Conservation (phyloP, 106 monocot species). For the Apostasia shenzhenica region DNA sequence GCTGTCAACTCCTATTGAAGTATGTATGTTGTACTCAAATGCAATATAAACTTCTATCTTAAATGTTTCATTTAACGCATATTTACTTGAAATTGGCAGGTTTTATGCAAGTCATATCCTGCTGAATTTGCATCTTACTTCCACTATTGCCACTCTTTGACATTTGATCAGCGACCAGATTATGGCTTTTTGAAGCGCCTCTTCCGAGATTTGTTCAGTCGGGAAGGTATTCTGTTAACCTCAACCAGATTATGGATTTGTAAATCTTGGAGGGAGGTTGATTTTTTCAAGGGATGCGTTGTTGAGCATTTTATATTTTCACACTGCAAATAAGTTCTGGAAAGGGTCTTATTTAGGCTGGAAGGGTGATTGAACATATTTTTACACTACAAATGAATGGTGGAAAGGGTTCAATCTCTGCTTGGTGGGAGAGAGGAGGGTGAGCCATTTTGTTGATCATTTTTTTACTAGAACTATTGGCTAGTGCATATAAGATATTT, state of each 20-base stretch:
- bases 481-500: too few species aligned
- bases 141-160: conserved; percentile 86
- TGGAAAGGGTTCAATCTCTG: not conserved
- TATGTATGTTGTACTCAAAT: conserved; percentile 13
- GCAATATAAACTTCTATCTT: not conserved
- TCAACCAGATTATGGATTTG: too few species aligned
- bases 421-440: too few species aligned
- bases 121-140: conserved; percentile 98
- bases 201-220: conserved; percentile 69
- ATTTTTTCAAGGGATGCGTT: too few species aligned
- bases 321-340: not conserved
- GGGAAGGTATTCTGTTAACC: conserved; percentile 57
- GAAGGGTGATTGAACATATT: too few species aligned
- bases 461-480: too few species aligned
- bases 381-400: not conserved
- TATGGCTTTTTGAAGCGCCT: conserved; percentile 89
- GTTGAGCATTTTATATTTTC: not conserved
- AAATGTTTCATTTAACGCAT: not conserved
- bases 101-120: conserved; percentile 81
- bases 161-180: conserved; percentile 90
- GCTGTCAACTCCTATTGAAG: conserved; percentile 93
- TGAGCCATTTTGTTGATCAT: too few species aligned
- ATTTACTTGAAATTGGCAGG: conserved; percentile 25
- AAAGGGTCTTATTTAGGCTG: not conserved
- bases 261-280: too few species aligned